Evolutionary conservation across 352 stramenopile genomes (phyloP), one percentile per base, ranked within the genome.

Genomic region (Phytopythium litorale): DNA sequence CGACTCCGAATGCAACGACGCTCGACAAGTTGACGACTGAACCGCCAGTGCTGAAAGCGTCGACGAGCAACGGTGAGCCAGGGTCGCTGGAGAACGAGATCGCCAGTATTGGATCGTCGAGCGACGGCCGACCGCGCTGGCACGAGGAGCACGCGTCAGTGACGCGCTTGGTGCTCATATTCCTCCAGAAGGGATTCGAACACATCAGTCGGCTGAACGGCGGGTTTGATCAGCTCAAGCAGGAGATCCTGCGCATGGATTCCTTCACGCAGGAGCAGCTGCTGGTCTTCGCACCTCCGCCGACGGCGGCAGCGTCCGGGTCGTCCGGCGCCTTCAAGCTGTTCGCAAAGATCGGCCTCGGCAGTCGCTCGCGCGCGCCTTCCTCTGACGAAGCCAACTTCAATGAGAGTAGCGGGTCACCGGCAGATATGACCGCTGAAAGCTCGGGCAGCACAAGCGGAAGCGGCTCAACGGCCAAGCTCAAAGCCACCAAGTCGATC

Each of bases 141-240:
- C 67, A 69, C 45, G 70, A 53, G 50, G 68, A 95, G 42, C 79
- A 95, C 55, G 77, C 92, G 33, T 83, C 81, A 4, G 77, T 96
- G 51, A 92, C 84, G 15, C 79, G 84, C 19, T 67, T 96, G 3
- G 82, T 95, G 42, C 59, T 94, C 9, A 87, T 96, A 73, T 96
- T 97, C 57, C 66, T 95, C 13, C 82, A 95, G 58, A 91, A 94
- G 12, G 87, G 84, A 0, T 97, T 96, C 50, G 83, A 92, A 64
- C 84, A 93, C 51, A 87, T 97, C 19, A 94, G 87, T 58, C 80
- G 84, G 11, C 64, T 97, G 1, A 81, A 92, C 25, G 87, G 87
- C 21, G 84, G 88, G 0, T 94, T 96, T 57, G 83, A 91, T 2
- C 81, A 89, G 42, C 67, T 97, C n/a, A 85, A 91, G 49, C 66